Percentiles rank a stretch among this genome's conserved stretches.
Conservation (phyloP, 2,329 filamentous ascomycete species). For the Xylaria sp. region DNA sequence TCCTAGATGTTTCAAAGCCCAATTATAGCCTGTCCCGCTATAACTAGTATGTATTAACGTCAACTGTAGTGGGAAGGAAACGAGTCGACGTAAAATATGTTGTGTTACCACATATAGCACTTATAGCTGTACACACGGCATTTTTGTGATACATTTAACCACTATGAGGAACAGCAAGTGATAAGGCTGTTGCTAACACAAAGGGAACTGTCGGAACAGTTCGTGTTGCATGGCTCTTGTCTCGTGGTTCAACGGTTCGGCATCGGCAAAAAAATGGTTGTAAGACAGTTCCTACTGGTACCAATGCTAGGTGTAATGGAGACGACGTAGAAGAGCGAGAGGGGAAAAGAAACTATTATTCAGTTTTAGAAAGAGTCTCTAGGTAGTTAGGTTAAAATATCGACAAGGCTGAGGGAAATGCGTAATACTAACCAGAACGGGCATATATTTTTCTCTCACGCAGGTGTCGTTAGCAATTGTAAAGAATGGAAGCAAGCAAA, state of each 20-base stretch:
- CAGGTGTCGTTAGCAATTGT: no score
- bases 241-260: not conserved
- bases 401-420: not conserved
- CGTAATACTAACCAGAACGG: no score
- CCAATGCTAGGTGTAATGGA: not conserved
- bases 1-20: no score
- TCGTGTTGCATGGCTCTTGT: not conserved
- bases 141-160: not conserved
- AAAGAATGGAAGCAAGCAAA: no score
- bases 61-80: not conserved
- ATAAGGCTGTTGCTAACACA: constrained; percentile 1
- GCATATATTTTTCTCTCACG: no score
- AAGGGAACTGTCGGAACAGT: not conserved
- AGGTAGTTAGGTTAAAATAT: not conserved
- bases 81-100: not conserved
- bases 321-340: not conserved
- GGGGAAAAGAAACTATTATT: no score
- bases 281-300: not conserved
- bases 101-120: not conserved
- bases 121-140: not conserved
- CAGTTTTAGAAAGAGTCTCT: no score
- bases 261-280: not conserved
- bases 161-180: not conserved
- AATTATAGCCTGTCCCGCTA: not conserved
- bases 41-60: not conserved